Conservation (phyloP, 257 asterid species). For the Nicotiana paniculata region DNA sequence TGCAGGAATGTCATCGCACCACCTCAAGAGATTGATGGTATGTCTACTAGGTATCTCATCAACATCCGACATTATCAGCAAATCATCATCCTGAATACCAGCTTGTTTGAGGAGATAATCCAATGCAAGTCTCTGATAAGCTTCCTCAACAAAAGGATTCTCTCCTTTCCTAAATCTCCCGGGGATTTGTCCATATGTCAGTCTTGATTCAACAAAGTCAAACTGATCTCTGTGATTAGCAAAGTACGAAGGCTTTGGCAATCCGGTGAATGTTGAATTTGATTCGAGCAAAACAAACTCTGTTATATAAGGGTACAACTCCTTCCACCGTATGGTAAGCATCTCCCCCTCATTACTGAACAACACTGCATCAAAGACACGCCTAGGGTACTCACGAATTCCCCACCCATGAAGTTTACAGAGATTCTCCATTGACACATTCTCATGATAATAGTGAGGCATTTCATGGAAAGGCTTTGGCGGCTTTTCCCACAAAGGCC, state of each 20-base stretch:
- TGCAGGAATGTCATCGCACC: constrained; percentile 72
- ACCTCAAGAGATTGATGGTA: constrained; percentile 69
- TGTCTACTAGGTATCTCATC: constrained; percentile 79
- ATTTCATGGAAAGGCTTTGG: constrained; percentile 74
- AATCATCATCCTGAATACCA: constrained; percentile 71
- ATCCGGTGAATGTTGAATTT: constrained; percentile 76
- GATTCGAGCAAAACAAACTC: constrained; percentile 79
- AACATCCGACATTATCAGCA: constrained; percentile 73
- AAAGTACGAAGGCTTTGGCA: constrained; percentile 58
- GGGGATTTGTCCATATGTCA: constrained; percentile 70
- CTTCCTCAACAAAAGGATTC: constrained; percentile 80
- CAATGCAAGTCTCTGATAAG: constrained; percentile 72
- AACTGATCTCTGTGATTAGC: constrained; percentile 43
- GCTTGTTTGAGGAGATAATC: constrained; percentile 81
- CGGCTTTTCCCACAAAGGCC: constrained; percentile 79
- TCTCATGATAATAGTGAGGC: constrained; percentile 74
- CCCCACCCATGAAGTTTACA: constrained; percentile 88
- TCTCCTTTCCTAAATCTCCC: constrained; percentile 72
- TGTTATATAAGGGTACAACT: constrained; percentile 59
- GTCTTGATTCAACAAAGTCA: constrained; percentile 53
- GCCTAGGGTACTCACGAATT: constrained; percentile 70
- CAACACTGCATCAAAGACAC: constrained; percentile 74
- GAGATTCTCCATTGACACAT: constrained; percentile 66
- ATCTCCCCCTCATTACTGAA: constrained; percentile 77
- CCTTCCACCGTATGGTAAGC: constrained; percentile 74